These are phyloP conservation scores for Stipa capillata DNA, from an alignment of 176 grass and related monocot species.

Conservation along the genomic window DNA sequence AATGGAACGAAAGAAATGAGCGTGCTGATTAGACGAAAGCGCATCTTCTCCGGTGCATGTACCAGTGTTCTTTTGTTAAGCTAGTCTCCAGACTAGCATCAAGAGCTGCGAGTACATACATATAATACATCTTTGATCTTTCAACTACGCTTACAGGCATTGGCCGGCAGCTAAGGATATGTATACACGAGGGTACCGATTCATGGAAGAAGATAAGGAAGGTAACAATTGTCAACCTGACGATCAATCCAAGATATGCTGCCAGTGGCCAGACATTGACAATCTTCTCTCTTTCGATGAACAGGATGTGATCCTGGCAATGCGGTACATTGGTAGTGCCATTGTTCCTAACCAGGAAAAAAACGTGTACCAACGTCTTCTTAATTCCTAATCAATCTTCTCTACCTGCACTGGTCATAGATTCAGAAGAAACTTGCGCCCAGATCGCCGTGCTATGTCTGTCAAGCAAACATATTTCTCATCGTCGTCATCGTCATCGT, in stretches of 20 bases:
- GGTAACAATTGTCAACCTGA: constrained; percentile 6
- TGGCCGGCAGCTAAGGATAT: neutral
- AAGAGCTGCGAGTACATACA: neutral
- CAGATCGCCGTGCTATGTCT: neutral
- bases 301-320: neutral
- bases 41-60: neutral
- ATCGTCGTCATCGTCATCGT: neutral
- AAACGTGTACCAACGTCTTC: neutral
- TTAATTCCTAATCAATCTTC: neutral
- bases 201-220: neutral
- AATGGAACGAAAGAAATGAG: neutral
- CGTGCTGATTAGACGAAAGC: neutral
- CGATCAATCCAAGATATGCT: constrained; percentile 14
- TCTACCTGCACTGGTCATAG: neutral
- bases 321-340: neutral
- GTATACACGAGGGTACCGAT: neutral
- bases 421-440: neutral
- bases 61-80: neutral
- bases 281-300: neutral
- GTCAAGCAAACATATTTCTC: neutral
- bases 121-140: neutral
- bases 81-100: neutral
- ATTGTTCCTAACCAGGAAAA: neutral
- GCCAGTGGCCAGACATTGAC: neutral
- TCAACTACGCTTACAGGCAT: constrained; percentile 11